Conservation (phyloP, 495 filamentous ascomycete genomes). For the Annulohypoxylon nitens region DNA sequence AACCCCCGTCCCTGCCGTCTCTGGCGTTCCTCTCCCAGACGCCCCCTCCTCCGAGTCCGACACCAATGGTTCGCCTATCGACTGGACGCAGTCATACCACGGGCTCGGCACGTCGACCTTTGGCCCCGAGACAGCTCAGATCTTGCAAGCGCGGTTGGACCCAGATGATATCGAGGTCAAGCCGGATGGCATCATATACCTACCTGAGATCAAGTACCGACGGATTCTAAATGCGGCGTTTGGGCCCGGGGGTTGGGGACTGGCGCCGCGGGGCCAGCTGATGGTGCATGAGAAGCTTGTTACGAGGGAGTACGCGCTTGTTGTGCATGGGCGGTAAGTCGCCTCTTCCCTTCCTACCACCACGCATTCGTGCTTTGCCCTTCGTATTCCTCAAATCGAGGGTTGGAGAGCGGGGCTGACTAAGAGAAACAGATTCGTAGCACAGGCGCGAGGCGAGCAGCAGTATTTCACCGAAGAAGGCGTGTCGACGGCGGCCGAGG, state of each 20-base stretch:
- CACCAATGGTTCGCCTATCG: slow-evolving; percentile 70
- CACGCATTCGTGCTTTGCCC: not conserved
- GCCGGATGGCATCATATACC: slow-evolving; percentile 93
- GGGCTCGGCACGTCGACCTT: slow-evolving; percentile 84
- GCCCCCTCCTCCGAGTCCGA: slow-evolving; percentile 56
- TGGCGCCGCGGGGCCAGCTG: slow-evolving; percentile 90
- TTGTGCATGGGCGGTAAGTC: slow-evolving; percentile 88
- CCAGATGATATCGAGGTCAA: slow-evolving; percentile 93
- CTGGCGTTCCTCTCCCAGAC: slow-evolving; percentile 41
- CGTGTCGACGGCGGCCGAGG: slow-evolving; percentile 96
- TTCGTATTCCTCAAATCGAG: not conserved
- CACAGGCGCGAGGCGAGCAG: slow-evolving; percentile 93
- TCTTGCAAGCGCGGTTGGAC: slow-evolving; percentile 76
- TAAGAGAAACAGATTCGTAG: slow-evolving; percentile 75
- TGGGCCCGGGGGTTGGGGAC: slow-evolving; percentile 94
- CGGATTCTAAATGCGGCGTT: slow-evolving; percentile 92
- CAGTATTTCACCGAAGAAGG: slow-evolving; percentile 92
- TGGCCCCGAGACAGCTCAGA: slow-evolving; percentile 75
- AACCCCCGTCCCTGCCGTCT: slow-evolving; percentile 43
- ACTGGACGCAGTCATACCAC: slow-evolving; percentile 95
- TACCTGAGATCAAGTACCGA: slow-evolving; percentile 98
- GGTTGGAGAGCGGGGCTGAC: not conserved
- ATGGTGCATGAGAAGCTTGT: slow-evolving; percentile 89
- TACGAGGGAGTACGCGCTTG: slow-evolving; percentile 93
- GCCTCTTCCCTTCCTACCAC: not conserved